Percentiles rank a stretch among this genome's conserved stretches.
Conservation (phyloP, 495 filamentous ascomycete species). For the Mytilinidion resinicola region DNA sequence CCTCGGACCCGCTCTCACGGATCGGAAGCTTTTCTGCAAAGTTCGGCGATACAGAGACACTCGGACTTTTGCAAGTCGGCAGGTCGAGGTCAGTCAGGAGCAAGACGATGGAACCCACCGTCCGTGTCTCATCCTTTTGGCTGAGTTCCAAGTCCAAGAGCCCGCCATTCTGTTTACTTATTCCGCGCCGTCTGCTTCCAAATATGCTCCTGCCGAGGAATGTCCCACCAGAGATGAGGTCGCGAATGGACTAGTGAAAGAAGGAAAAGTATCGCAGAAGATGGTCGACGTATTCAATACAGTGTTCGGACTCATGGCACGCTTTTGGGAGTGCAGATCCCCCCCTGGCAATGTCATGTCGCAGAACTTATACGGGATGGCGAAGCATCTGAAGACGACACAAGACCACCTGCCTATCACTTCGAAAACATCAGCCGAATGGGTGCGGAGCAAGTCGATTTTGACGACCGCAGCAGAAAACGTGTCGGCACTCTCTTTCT, state of each 20-base stretch:
- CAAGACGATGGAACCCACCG: constrained; percentile 7
- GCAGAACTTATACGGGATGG: constrained; percentile 16
- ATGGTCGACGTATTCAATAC: neutral
- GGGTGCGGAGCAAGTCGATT: neutral
- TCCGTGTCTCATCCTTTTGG: constrained; percentile 9
- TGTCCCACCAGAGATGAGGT: neutral
- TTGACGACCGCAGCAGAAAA: constrained; percentile 10
- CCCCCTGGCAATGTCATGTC: constrained; percentile 20
- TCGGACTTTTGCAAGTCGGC: constrained; percentile 23
- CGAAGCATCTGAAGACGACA: constrained; percentile 15
- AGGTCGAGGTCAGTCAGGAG: constrained; percentile 19
- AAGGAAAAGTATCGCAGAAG: constrained; percentile 7
- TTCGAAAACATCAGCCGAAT: constrained; percentile 19
- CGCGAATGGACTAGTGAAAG: neutral
- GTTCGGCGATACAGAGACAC: constrained; percentile 19
- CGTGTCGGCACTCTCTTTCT: constrained; percentile 6
- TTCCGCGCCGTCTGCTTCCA: constrained; percentile 6
- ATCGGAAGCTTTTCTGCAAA: constrained; percentile 7
- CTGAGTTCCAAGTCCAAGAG: constrained; percentile 25
- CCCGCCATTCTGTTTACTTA: constrained; percentile 9
- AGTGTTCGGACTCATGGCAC: neutral
- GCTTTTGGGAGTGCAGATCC: constrained; percentile 7
- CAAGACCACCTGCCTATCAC: constrained; percentile 19
- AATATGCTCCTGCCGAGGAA: constrained; percentile 2
- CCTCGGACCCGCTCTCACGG: constrained; percentile 26